phyloP scores from a whole-genome alignment of 2,329 filamentous ascomycete species.

The Apiospora hydei region DNA sequence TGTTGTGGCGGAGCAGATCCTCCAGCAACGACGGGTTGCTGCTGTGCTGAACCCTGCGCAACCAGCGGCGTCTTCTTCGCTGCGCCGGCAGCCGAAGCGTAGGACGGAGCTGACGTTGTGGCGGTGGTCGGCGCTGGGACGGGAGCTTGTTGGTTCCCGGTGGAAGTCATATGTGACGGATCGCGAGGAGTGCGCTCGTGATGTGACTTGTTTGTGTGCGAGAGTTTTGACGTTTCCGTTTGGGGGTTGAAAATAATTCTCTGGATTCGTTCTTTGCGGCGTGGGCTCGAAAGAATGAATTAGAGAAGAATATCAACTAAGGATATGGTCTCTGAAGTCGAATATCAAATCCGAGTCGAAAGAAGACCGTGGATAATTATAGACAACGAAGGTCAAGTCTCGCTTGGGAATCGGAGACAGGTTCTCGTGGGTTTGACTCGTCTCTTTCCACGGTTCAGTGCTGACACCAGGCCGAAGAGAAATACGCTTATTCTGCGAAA shows the following conservation, averaged over 20 bases:
- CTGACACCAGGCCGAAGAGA: constrained; percentile 15
- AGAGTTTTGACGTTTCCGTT: neutral
- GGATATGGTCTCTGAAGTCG: constrained; percentile 21
- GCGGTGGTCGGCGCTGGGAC: constrained; percentile 65
- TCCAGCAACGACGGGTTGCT: constrained; percentile 59
- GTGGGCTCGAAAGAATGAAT: neutral
- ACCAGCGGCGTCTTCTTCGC: constrained; percentile 70
- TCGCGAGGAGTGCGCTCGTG: constrained; percentile 12
- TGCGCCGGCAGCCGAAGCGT: constrained; percentile 72
- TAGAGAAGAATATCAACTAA: constrained; percentile 9
- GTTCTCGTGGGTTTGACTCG: constrained; percentile 7
- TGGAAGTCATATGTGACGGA: constrained; percentile 65
- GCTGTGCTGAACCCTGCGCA: constrained; percentile 60
- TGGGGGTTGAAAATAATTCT: constrained; percentile 5
- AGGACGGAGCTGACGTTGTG: constrained; percentile 66
- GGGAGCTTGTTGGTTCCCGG: constrained; percentile 61
- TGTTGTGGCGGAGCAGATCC: constrained; percentile 63
- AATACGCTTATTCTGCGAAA: constrained; percentile 21
- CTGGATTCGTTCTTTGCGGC: constrained; percentile 4
- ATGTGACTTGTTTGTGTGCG: neutral
- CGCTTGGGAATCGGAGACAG: constrained; percentile 14
- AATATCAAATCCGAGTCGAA: constrained; percentile 24
- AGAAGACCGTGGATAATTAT: constrained; percentile 13
- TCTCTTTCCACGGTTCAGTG: constrained; percentile 19
- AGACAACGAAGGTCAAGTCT: neutral